Base-by-base conservation (phyloP, 2,329 filamentous ascomycete species). In the Tothia fuscella region DNA sequence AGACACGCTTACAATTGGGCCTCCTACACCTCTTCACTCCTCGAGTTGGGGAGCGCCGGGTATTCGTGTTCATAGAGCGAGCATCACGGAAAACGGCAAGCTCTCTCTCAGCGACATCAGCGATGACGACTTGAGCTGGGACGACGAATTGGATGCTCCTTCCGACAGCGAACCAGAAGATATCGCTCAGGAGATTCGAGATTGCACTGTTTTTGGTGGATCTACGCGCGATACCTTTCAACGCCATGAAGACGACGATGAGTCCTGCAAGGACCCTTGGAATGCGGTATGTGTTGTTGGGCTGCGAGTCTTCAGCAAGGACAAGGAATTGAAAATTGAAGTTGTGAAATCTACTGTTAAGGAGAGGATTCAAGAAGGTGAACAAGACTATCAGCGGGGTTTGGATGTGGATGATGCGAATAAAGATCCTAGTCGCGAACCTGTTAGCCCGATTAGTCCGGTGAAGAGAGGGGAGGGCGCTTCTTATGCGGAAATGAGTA, bases 261-360 rank as follows among this genome's bases (percentile, higher is more conserved):
- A 67, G 26, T 66, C 68, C 40, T 62, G 59, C 31, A 58, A 61
- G 14, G 67, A 71, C 46, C 72, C 72, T 0, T 78, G 74, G 74
- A 76, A 77, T 49, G 74, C 74, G 1, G 65, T 76, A 1, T 75
- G 71, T 46, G 72, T 78, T 13, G 65, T 78, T 4, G 74, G 74
- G 0, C 53, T 78, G 22, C 61, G 72, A 5, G 72, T 78, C 0
- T 78, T 74, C 50, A 68, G 65, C 7, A 66, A 71, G 45, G 68
- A 72, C 46, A 59, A 57, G 1, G 60, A 63, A 21, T 63, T 76
- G 26, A 65, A 59, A 3, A 64, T 78, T 14, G 63, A 69, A 47
- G 71, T 76, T 6, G 57, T 72, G n/a, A 65, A 62, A 41, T 60
- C 64, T 38, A 49, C 49, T 3, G 44, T 57, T 59, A n/a, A 41